phyloP scores from a whole-genome alignment of 177 flowering plant genomes.

The Tripterygium wilfordii region DNA sequence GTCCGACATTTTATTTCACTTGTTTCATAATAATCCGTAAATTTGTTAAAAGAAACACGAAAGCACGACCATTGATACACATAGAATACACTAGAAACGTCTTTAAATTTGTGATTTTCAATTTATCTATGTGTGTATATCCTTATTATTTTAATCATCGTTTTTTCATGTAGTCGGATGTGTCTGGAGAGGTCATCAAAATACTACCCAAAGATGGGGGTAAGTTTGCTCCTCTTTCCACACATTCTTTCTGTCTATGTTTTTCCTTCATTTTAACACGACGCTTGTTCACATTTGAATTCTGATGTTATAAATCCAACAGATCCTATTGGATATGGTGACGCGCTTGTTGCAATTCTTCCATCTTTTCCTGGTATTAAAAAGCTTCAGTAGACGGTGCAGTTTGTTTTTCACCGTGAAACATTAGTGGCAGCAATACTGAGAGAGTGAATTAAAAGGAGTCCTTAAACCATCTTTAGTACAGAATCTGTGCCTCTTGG shows the following conservation, averaged over 20 bases:
- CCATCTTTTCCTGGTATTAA: conserved; percentile 88
- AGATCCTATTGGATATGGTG: conserved; percentile 88
- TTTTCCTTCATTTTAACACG: neutral
- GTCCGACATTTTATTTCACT: too few species aligned
- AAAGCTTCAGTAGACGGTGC: conserved; percentile 68
- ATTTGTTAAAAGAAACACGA: too few species aligned
- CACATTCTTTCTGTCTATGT: neutral
- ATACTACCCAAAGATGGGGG: conserved; percentile 76
- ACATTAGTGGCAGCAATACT: too few species aligned
- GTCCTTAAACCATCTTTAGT: too few species aligned
- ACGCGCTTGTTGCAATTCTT: conserved; percentile 63
- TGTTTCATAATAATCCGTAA: too few species aligned
- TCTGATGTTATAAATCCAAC: conserved; percentile 12
- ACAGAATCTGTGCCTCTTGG: too few species aligned
- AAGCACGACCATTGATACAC: too few species aligned
- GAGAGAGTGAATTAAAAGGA: too few species aligned
- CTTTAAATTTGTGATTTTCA: neutral
- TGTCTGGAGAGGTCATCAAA: conserved; percentile 67
- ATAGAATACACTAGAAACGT: neutral
- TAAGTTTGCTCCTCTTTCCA: conserved; percentile 22
- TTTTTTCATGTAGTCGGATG: conserved; percentile 44
- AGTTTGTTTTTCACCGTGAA: too few species aligned
- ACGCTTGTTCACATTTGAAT: neutral
- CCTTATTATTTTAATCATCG: neutral
- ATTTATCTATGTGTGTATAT: neutral